Conservation (phyloP, 306 rosid species). For the Sophora flavescens region DNA sequence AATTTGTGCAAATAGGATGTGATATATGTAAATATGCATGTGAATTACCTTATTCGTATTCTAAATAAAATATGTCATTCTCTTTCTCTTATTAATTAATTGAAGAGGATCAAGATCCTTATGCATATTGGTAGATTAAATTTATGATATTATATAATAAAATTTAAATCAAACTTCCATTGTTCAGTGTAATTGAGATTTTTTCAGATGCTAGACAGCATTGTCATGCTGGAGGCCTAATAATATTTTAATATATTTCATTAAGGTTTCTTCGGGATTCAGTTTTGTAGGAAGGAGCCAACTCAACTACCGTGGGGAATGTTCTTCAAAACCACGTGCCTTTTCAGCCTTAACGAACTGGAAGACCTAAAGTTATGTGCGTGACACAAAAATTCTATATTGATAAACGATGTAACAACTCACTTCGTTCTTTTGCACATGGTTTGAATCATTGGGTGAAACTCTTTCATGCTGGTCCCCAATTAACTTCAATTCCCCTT, state of each 20-base stretch:
- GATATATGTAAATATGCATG: no score
- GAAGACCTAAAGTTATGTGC: slow-evolving; percentile 43
- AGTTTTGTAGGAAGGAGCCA: slow-evolving; percentile 42
- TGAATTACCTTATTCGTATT: no score
- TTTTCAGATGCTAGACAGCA: no score
- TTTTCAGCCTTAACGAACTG: slow-evolving; percentile 68
- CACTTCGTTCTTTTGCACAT: slow-evolving; percentile 49
- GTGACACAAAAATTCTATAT: slow-evolving; percentile 10
- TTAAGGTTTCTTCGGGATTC: slow-evolving; percentile 46
- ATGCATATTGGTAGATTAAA: no score
- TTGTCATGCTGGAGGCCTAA: no score
- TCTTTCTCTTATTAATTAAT: no score
- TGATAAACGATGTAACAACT: slow-evolving; percentile 32
- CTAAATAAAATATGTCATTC: no score
- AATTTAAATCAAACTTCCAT: no score
- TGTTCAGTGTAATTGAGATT: no score
- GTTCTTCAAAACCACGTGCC: slow-evolving; percentile 45
- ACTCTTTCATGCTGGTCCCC: slow-evolving; percentile 44
- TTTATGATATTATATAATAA: no score
- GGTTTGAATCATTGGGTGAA: slow-evolving; percentile 45
- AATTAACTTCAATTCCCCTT: background rate
- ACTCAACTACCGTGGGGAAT: slow-evolving; percentile 46
- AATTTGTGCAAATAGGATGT: no score
- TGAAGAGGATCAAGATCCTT: no score
- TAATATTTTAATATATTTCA: background rate